phyloP scores from a whole-genome alignment of 805 yeast genomes.

The Deakozyma indianensis region DNA sequence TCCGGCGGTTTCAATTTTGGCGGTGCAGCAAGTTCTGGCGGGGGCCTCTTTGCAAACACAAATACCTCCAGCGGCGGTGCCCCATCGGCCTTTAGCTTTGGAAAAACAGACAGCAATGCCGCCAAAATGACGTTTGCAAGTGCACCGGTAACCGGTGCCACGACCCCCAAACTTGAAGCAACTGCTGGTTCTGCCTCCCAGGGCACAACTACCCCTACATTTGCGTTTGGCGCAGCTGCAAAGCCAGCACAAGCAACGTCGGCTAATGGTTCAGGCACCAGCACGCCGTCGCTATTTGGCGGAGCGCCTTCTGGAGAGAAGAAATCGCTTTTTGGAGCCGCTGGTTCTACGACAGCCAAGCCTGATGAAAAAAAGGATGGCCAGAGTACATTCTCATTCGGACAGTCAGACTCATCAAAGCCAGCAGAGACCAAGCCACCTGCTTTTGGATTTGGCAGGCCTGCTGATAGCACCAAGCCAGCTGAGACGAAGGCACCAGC shows the following conservation, averaged over 20 bases:
- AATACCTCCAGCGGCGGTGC: too few species aligned
- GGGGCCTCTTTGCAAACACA: background rate
- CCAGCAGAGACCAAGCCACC: background rate
- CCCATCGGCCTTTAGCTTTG: too few species aligned
- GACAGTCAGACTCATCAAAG: too few species aligned
- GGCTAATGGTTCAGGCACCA: background rate
- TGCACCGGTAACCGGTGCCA: background rate
- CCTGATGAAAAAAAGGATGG: slow-evolving; percentile 11
- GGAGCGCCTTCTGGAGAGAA: background rate
- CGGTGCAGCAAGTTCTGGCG: slow-evolving; percentile 2
- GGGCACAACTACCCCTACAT: slow-evolving; percentile 7
- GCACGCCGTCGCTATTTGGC: background rate
- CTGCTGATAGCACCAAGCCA: too few species aligned
- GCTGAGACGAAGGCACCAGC: too few species aligned
- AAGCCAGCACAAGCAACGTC: background rate
- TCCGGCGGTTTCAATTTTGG: slow-evolving; percentile 4
- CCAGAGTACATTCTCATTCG: too few species aligned
- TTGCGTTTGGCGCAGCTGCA: slow-evolving; percentile 6
- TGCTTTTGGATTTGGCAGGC: too few species aligned
- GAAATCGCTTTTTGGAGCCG: slow-evolving; percentile 1
- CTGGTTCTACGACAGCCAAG: slow-evolving; percentile 8
- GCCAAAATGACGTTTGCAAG: too few species aligned
- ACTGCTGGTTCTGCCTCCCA: background rate
- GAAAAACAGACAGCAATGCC: too few species aligned
- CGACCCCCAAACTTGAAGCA: slow-evolving; percentile 2